These are phyloP conservation scores for Dryas alaskensis DNA, from an alignment of 306 rosid species.

Conservation along the genomic window DNA sequence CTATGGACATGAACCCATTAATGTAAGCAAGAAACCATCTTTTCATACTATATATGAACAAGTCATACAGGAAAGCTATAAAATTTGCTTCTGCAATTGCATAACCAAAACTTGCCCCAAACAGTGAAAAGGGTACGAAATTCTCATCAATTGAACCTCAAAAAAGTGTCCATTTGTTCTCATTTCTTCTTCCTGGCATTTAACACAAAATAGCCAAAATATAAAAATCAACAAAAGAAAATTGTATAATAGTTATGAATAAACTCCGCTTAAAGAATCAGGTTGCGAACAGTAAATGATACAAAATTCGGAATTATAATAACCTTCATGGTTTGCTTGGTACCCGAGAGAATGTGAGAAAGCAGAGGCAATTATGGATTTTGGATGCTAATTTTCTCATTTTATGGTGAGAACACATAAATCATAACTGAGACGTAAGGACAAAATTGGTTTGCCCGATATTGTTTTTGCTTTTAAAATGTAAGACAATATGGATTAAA, in stretches of 20 bases:
- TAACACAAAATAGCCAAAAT: constrained; percentile 4
- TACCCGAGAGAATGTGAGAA: neutral
- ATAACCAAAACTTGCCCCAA: neutral
- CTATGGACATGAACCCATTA: neutral
- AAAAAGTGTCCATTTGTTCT: neutral
- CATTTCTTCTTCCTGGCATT: constrained; percentile 21
- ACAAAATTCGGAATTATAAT: neutral
- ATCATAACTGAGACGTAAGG: too few relatives aligned
- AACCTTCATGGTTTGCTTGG: neutral
- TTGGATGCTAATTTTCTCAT: neutral
- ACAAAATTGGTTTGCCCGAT: neutral
- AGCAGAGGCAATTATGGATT: neutral
- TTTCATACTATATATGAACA: neutral
- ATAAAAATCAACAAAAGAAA: neutral
- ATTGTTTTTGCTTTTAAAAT: neutral
- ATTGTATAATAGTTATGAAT: neutral
- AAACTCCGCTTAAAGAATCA: neutral
- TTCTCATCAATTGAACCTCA: constrained; percentile 1
- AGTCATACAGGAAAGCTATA: neutral
- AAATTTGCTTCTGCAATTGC: constrained; percentile 3
- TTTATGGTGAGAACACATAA: neutral
- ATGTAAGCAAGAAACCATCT: neutral
- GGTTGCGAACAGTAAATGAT: neutral
- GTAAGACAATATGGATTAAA: neutral
- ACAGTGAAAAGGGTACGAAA: neutral